Conservation (phyloP, 2,329 filamentous ascomycete genomes). For the Leptographium lundbergii region DNA sequence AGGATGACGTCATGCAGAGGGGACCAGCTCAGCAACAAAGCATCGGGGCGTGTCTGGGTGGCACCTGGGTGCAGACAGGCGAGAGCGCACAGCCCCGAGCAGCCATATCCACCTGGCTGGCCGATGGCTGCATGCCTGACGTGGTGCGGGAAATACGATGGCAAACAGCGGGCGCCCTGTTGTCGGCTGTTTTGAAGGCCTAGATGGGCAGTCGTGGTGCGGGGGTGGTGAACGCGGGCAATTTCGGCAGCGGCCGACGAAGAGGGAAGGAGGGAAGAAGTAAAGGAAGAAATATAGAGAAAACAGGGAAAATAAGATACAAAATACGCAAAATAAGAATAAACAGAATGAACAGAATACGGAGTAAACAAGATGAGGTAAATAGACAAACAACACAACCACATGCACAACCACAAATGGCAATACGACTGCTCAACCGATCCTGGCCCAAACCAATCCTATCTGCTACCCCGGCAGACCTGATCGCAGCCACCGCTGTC, state of each 20-base stretch:
- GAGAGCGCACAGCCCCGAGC: too few relatives aligned
- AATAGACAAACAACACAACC: too few relatives aligned
- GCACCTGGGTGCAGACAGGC: too few relatives aligned
- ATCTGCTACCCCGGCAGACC: too few relatives aligned
- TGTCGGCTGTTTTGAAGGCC: background rate
- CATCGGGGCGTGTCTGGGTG: too few relatives aligned
- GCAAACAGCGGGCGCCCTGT: background rate
- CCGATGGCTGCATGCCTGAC: background rate
- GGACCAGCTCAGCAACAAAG: background rate
- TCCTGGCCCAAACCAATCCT: too few relatives aligned
- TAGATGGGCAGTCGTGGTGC: background rate
- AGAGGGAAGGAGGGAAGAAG: background rate
- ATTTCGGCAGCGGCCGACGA: conserved; percentile 1
- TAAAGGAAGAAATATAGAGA: background rate
- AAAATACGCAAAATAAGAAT: background rate
- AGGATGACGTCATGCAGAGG: background rate
- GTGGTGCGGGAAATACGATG: background rate
- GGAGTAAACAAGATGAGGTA: too few relatives aligned
- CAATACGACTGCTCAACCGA: too few relatives aligned
- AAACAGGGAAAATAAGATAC: background rate
- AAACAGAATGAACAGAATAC: too few relatives aligned
- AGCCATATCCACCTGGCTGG: too few relatives aligned
- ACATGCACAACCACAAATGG: too few relatives aligned
- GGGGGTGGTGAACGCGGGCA: background rate
- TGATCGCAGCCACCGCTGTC: too few relatives aligned